Conservation (phyloP, 2,329 filamentous ascomycete genomes). For the Exophiala bonariae region DNA sequence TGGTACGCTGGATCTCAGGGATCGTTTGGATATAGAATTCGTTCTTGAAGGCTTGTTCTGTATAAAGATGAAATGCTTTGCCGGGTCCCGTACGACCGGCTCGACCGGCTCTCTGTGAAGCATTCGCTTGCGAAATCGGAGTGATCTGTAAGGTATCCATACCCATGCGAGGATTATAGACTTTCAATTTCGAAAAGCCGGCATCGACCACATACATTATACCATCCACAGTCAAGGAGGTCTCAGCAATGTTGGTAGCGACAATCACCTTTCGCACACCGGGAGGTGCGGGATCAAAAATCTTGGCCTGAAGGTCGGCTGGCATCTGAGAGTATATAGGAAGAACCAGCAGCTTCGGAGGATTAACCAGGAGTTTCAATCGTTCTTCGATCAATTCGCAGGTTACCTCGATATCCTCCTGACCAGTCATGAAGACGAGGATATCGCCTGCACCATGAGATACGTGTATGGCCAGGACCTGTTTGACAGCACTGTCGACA, state of each 20-base stretch:
- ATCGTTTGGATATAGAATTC: constrained; percentile 97
- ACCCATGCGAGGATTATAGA: constrained; percentile 98
- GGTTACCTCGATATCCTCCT: constrained; percentile 96
- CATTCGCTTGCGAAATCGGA: constrained; percentile 94
- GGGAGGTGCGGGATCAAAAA: constrained; percentile 86
- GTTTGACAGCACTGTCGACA: constrained; percentile 93
- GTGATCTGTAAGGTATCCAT: constrained; percentile 99
- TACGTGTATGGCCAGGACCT: constrained; percentile 92
- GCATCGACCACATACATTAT: constrained; percentile 99
- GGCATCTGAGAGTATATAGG: constrained; percentile 99
- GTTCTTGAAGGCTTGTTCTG: constrained; percentile 91
- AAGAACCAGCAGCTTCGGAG: constrained; percentile 88
- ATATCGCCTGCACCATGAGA: constrained; percentile 93
- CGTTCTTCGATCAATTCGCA: constrained; percentile 90
- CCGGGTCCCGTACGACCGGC: constrained; percentile 93
- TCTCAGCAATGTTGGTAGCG: constrained; percentile 97
- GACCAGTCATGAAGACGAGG: constrained; percentile 97
- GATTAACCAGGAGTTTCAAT: constrained; percentile 85
- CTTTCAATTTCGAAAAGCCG: constrained; percentile 95
- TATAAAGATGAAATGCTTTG: constrained; percentile 91
- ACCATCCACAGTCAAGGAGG: constrained; percentile 94
- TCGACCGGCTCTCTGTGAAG: constrained; percentile 87
- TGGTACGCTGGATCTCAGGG: constrained; percentile 94
- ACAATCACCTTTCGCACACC: constrained; percentile 97
- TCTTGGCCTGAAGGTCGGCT: constrained; percentile 94